These are phyloP conservation scores for Lophiotrema nucula DNA, from an alignment of 495 filamentous ascomycete species.

Conservation along the genomic window DNA sequence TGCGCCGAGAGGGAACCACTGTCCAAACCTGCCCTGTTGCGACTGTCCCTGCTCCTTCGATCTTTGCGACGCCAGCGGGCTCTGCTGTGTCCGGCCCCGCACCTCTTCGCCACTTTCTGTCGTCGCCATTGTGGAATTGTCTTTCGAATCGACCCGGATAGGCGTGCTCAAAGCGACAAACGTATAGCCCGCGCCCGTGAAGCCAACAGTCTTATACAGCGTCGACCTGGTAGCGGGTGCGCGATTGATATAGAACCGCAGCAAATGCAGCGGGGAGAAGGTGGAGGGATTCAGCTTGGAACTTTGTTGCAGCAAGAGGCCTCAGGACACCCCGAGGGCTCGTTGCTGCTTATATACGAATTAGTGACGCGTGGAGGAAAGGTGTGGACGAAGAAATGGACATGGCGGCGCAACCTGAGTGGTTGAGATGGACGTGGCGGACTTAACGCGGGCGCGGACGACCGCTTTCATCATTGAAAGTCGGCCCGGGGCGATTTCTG, in stretches of 20 bases:
- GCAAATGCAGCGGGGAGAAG: conserved; percentile 32
- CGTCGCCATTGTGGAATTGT: conserved; percentile 36
- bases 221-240: not conserved
- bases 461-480: too few relatives aligned
- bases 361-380: not conserved
- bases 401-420: not conserved
- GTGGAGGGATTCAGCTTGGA: conserved; percentile 26
- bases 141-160: conserved; percentile 17
- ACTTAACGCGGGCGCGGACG: not conserved
- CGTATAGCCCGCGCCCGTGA: conserved; percentile 20
- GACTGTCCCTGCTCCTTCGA: conserved; percentile 42
- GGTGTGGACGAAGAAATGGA: not conserved
- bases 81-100: conserved; percentile 45
- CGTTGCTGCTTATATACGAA: conserved; percentile 12
- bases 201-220: conserved; percentile 18
- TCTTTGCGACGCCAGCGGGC: conserved; percentile 54
- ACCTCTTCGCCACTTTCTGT: conserved; percentile 36
- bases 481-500: too few relatives aligned
- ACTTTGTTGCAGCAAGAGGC: conserved; percentile 11
- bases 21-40: conserved; percentile 31
- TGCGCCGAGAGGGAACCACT: conserved; percentile 81
- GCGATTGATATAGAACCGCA: conserved; percentile 17
- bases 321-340: conserved; percentile 16
- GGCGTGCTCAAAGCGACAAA: conserved; percentile 10
- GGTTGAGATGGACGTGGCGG: not conserved